Base-by-base conservation (phyloP, 2,329 filamentous ascomycete genomes). In the Penicillium aurantiogriseum region DNA sequence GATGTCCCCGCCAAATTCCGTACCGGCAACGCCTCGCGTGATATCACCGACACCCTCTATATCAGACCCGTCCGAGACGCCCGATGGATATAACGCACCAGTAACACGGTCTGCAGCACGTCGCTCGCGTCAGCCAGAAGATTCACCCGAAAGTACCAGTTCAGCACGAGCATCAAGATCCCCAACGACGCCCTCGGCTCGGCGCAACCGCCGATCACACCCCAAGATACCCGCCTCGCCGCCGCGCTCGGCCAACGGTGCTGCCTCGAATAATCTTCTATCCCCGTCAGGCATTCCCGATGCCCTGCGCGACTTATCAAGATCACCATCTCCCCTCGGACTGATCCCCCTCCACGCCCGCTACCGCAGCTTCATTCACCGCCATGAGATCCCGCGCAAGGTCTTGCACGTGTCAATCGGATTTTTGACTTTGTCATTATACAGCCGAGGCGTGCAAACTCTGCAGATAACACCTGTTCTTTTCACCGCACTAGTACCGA, bases 381-480 rank as follows among this genome's bases (percentile, higher is more conserved):
- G 91, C 69, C 93, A 99, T 76, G 94, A 99, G 77, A 92, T 99
- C 52, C 94, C 94, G 10, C 88, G 94, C 67, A 99, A 99, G 76
- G 80, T 87, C 40, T 82, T 99, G 38, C 94, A 99, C 74, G 91
- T 97, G 56, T 97, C 92, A 47, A 99, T 99, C 71, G 94, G 94
- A 54, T 97, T 97, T 78, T 82, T 97, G 59, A 91, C 93, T 21
- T 83, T 96, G 45, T 90, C 88, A 79, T 84, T 97, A 38, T 99
- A 97, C 75, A 81, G 85, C 49, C 85, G 83, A 27, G 93, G 92
- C 56, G 84, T 88, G 5, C 92, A 96, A 73, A 85, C 90, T 0
- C 80, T 79, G 21, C 78, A 88, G 19, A 93, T 99, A 50, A 88
- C 92, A 43, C 93, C 94, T 0, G 91, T 89, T 70, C 83, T 99